These are phyloP conservation scores for Scedosporium boydii DNA, from an alignment of 2,329 filamentous ascomycete genomes.

Conservation along the genomic window DNA sequence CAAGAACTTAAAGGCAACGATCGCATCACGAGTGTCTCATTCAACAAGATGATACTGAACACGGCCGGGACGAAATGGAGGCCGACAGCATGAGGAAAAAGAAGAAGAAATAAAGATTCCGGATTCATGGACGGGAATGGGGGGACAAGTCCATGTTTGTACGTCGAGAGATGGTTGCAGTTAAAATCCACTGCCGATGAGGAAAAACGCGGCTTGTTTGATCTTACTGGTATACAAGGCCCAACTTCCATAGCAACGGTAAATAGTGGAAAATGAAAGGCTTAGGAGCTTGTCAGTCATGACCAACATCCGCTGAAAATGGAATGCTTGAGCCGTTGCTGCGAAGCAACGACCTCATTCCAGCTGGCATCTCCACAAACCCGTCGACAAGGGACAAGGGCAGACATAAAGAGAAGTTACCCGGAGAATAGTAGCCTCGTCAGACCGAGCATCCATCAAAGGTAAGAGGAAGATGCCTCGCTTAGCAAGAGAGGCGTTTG, in stretches of 20 bases:
- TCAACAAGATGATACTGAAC: neutral
- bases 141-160: neutral
- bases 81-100: neutral
- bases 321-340: neutral
- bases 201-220: neutral
- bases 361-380: neutral
- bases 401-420: too few relatives aligned
- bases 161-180: neutral
- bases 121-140: neutral
- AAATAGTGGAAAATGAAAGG: neutral
- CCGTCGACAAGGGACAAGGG: neutral
- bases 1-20: neutral
- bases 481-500: too few relatives aligned
- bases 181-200: neutral
- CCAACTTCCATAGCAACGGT: neutral
- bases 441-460: too few relatives aligned
- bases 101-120: constrained; percentile 1
- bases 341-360: neutral
- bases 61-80: neutral
- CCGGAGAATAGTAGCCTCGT: too few relatives aligned
- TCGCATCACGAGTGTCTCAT: neutral
- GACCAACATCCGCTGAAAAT: neutral
- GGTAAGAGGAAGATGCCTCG: too few relatives aligned
- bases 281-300: neutral
- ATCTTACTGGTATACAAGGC: neutral